Evolutionary conservation across 2,329 filamentous ascomycete species (phyloP).

Genomic region (Volutella citrinella): DNA sequence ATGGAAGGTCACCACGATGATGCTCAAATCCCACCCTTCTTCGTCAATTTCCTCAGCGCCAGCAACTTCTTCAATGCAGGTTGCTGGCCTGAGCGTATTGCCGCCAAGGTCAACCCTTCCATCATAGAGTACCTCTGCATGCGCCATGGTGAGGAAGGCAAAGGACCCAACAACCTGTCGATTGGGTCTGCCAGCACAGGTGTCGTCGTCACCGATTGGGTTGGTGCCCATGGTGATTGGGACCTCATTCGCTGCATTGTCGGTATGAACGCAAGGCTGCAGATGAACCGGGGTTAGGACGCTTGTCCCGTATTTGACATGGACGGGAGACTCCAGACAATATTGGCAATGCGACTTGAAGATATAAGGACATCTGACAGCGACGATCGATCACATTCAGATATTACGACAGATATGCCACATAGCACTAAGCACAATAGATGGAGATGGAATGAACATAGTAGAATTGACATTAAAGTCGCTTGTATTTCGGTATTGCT

Average conservation of each 20-base stretch:
- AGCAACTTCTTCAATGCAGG: constrained; percentile 91
- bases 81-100: constrained; percentile 93
- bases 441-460: too few species aligned
- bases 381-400: too few species aligned
- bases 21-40: constrained; percentile 58
- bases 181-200: constrained; percentile 76
- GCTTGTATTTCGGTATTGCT: too few species aligned
- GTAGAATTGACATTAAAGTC: too few species aligned
- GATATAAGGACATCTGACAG: too few species aligned
- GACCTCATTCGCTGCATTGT: constrained; percentile 84
- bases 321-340: too few species aligned
- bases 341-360: neutral
- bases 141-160: constrained; percentile 50
- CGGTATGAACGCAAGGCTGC: constrained; percentile 78
- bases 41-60: constrained; percentile 85
- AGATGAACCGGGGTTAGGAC: constrained; percentile 45
- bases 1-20: constrained; percentile 24
- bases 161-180: constrained; percentile 46
- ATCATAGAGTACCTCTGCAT: constrained; percentile 61
- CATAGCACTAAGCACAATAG: too few species aligned
- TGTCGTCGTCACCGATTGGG: constrained; percentile 91
- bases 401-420: too few species aligned
- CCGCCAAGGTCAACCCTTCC: constrained; percentile 80
- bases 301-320: too few species aligned
- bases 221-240: constrained; percentile 84